Base-by-base conservation (phyloP, 2,329 filamentous ascomycete genomes). In the Xylaria sp. region DNA sequence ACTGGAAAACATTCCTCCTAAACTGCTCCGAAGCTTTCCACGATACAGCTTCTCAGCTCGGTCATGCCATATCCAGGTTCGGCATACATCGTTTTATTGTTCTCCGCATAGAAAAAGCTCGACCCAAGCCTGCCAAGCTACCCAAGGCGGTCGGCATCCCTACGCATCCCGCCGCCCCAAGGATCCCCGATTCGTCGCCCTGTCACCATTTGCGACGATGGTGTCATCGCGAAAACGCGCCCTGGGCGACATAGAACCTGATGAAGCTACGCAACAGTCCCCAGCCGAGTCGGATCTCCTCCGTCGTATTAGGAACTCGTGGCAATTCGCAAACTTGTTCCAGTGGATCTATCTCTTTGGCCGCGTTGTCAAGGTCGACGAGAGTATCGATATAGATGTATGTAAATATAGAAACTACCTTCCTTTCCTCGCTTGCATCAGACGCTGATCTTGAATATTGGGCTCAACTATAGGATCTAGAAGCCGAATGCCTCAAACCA, bases 331-430 rank as follows among this genome's bases (percentile, higher is more conserved):
- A 70, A 95, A 94, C 77, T 84, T 98, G 8, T 94, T 92, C 82
- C 95, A 99, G 82, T 99, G 94, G 87, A 93, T 98, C 70, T 92
- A 91, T 79, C 89, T 95, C 50, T 99, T 99, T 80, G 94, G 95
- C 70, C 90, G 92, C 76, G 90, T 90, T 52, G 90, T 97, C 79
- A 98, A 97, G 83, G 92, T 98, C 73, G 91, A 96, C 75, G 92
- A 97, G 71, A 90, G 92, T 77, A 87, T 98, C 72, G 94, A 95
- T 77, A 92, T 98, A 73, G 94, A 98, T 84, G 96, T 97, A 88
- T 76, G 83, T 67, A 23, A 41, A 54, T 50, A 37, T 39, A 23
- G 13, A 18, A 18, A 13, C 41, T 18, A 15, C 7, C 15, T 46
- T 39, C 41, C 25, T 44, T 52, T 46, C 28, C 13, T 51, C 44